Evolutionary conservation across 768 basidiomycete species (phyloP).

Genomic region (Hysterangium stoloniferum): DNA sequence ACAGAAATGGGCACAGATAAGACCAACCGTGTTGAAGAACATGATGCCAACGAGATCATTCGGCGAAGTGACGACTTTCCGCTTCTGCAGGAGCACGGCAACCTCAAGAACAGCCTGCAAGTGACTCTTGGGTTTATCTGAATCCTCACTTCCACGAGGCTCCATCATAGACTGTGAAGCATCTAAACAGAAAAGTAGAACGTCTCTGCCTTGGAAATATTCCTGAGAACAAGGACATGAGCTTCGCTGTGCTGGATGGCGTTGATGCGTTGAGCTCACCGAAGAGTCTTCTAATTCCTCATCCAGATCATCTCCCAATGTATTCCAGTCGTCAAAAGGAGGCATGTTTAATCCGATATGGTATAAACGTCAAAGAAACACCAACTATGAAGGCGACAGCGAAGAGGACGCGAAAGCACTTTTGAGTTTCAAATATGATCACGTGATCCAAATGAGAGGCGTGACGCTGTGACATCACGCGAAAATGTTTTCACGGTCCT

Average conservation of each 20-base stretch:
- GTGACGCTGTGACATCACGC: no score
- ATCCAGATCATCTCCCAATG: slow-evolving; percentile 72
- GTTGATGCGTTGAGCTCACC: no score
- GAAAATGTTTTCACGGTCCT: no score
- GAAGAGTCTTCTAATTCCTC: slow-evolving; percentile 70
- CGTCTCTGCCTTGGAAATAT: slow-evolving; percentile 71
- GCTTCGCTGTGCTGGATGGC: slow-evolving; percentile 6
- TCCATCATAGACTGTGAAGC: slow-evolving; percentile 86
- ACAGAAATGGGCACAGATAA: not conserved
- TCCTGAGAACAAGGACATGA: slow-evolving; percentile 20
- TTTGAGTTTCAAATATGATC: not conserved
- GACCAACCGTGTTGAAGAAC: slow-evolving; percentile 84
- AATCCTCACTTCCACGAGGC: slow-evolving; percentile 54
- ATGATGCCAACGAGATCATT: slow-evolving; percentile 87
- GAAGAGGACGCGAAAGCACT: not conserved
- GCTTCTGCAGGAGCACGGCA: slow-evolving; percentile 82
- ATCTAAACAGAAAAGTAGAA: slow-evolving; percentile 93
- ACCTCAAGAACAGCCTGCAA: slow-evolving; percentile 73
- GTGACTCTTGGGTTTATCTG: slow-evolving; percentile 66
- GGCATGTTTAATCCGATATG: slow-evolving; percentile 36
- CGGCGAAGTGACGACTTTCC: slow-evolving; percentile 82
- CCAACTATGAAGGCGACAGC: no score
- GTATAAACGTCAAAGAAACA: no score
- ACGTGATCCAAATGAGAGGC: no score
- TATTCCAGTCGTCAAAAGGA: slow-evolving; percentile 76